Evolutionary conservation across 192 early-diverging fungal genomes (phyloP).

Genomic region (Umbelopsis sp.): DNA sequence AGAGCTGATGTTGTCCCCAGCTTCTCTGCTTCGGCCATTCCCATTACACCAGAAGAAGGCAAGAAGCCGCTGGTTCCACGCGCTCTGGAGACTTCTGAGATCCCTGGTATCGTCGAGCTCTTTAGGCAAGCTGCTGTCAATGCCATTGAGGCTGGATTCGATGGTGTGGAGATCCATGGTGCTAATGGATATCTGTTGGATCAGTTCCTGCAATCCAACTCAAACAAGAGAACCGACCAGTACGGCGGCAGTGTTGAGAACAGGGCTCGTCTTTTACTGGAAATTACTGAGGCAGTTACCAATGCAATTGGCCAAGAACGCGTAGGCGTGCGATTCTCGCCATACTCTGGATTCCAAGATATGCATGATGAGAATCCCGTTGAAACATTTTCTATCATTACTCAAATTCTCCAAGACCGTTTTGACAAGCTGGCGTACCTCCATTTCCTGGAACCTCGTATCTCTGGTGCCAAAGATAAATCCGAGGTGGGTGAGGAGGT

Average conservation of each 20-base stretch:
- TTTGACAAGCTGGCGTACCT: slow-evolving; percentile 33
- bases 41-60: not conserved
- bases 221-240: slow-evolving; percentile 84
- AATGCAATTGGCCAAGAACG: slow-evolving; percentile 60
- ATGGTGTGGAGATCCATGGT: slow-evolving; percentile 86
- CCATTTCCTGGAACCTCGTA: slow-evolving; percentile 30
- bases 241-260: slow-evolving; percentile 91
- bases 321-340: slow-evolving; percentile 25
- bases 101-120: slow-evolving; percentile 59
- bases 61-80: slow-evolving; percentile 45
- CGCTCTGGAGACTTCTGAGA: slow-evolving; percentile 67
- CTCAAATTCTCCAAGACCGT: slow-evolving; percentile 22
- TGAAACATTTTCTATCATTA: slow-evolving; percentile 32
- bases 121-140: slow-evolving; percentile 69
- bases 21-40: slow-evolving; percentile 29
- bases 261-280: slow-evolving; percentile 71
- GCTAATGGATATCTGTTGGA: slow-evolving; percentile 91
- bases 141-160: slow-evolving; percentile 79
- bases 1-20: slow-evolving; percentile 13
- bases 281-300: slow-evolving; percentile 62
- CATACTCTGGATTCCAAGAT: slow-evolving; percentile 33
- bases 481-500: not conserved
- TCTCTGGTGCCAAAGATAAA: not conserved
- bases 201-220: slow-evolving; percentile 75
- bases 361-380: slow-evolving; percentile 33